A percentile compares a stretch with the other conserved stretches of the same genome.
These are phyloP conservation scores for Pueraria montana DNA, from an alignment of 306 rosid genomes.

Conservation along the genomic window DNA sequence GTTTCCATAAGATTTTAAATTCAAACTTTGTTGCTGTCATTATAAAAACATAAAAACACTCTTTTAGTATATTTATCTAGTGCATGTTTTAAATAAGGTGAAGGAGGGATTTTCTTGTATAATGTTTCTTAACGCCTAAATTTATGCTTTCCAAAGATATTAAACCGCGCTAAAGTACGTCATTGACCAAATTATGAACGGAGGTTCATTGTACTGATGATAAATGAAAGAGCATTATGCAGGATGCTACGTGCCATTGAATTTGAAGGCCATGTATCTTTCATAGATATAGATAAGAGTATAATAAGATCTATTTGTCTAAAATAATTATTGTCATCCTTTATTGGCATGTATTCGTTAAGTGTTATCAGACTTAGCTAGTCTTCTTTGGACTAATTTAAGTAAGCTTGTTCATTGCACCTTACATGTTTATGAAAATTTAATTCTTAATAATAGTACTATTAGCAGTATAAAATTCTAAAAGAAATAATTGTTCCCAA, in stretches of 20 bases:
- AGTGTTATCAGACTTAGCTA: background rate
- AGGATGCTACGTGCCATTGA: background rate
- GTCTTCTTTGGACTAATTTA: background rate
- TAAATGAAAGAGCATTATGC: background rate
- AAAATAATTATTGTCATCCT: background rate
- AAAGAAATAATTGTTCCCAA: background rate
- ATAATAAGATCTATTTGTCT: conserved; percentile 3
- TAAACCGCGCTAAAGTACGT: background rate
- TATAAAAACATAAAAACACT: too few relatives aligned
- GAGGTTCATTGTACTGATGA: background rate
- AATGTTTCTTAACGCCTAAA: background rate
- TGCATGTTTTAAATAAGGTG: background rate
- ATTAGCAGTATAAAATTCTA: background rate
- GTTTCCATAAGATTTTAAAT: too few relatives aligned
- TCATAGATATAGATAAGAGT: background rate
- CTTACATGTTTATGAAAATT: background rate
- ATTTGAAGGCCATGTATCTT: conserved; percentile 4
- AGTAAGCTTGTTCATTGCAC: background rate
- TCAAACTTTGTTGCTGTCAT: too few relatives aligned
- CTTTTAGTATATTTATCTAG: background rate
- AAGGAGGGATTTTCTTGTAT: background rate
- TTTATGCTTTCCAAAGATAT: background rate
- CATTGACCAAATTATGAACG: background rate
- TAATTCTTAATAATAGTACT: background rate
- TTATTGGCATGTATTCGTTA: background rate